Evolutionary conservation across 352 stramenopile genomes (phyloP).

Genomic region (Pythium folliculosum): DNA sequence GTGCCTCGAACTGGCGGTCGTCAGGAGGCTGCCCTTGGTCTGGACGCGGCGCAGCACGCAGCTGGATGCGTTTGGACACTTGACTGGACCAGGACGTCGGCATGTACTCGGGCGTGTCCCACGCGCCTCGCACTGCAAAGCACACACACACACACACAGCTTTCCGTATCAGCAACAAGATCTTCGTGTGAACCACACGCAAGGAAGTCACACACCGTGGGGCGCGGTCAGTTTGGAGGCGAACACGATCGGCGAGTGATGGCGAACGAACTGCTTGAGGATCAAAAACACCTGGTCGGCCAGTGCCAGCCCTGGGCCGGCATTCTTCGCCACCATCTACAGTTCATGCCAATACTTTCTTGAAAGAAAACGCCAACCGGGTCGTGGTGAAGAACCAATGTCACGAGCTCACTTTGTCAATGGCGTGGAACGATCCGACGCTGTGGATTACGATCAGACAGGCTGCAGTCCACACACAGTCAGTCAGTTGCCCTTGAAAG

Average conservation of each 20-base stretch:
- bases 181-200: neutral
- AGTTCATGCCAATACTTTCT: neutral
- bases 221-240: conserved; percentile 42
- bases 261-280: conserved; percentile 66
- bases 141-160: conserved; percentile 10
- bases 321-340: conserved; percentile 58
- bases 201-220: conserved; percentile 24
- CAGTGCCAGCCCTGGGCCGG: conserved; percentile 54
- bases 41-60: conserved; percentile 25
- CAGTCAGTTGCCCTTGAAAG: neutral
- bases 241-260: conserved; percentile 74
- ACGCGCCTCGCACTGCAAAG: conserved; percentile 29
- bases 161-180: neutral
- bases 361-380: neutral
- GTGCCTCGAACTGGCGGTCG: conserved; percentile 42
- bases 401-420: conserved; percentile 48
- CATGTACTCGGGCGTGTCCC: conserved; percentile 58
- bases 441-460: conserved; percentile 64
- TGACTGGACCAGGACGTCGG: conserved; percentile 66
- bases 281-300: conserved; percentile 65
- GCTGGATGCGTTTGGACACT: conserved; percentile 63
- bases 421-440: conserved; percentile 62
- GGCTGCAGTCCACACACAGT: conserved; percentile 26
- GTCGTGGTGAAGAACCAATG: neutral
- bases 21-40: neutral